Conservation (phyloP, 305 asterid species). For the Vinca major region DNA sequence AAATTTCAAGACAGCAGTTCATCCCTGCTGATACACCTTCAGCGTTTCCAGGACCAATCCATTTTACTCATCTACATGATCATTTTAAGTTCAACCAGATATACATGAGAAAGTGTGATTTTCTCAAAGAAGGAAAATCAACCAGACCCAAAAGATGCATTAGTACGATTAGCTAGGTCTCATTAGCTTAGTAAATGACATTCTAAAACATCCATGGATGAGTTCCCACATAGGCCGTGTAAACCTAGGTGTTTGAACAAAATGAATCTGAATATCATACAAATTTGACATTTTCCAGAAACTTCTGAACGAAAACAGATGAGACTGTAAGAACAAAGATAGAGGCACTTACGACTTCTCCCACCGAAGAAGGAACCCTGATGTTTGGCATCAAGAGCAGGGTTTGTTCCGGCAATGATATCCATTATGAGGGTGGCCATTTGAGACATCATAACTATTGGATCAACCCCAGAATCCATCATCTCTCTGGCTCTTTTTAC, state of each 20-base stretch:
- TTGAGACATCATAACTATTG: constrained; percentile 77
- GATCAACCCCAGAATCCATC: constrained; percentile 84
- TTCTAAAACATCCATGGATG: background rate
- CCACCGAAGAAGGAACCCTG: constrained; percentile 45
- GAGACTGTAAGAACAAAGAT: background rate
- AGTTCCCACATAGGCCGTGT: background rate
- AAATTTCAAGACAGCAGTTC: background rate
- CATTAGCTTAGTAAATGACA: background rate
- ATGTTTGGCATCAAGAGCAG: constrained; percentile 29
- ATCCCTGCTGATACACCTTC: background rate
- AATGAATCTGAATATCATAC: background rate
- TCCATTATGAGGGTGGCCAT: constrained; percentile 86
- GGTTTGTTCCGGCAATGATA: constrained; percentile 71
- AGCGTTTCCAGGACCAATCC: background rate
- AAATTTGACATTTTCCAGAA: background rate
- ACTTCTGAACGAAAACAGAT: background rate
- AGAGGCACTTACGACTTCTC: constrained; percentile 46
- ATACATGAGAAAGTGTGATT: background rate
- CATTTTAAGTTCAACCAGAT: background rate
- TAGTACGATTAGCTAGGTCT: background rate
- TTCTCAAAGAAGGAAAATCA: background rate
- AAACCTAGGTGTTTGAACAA: background rate
- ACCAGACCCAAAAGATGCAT: background rate
- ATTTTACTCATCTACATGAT: background rate
- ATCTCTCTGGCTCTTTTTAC: constrained; percentile 78